Percentiles rank a stretch among this genome's conserved stretches.
Evolutionary conservation across 78 protist genomes (phyloP).

Genomic region (Dictyostelium firmibasis): DNA sequence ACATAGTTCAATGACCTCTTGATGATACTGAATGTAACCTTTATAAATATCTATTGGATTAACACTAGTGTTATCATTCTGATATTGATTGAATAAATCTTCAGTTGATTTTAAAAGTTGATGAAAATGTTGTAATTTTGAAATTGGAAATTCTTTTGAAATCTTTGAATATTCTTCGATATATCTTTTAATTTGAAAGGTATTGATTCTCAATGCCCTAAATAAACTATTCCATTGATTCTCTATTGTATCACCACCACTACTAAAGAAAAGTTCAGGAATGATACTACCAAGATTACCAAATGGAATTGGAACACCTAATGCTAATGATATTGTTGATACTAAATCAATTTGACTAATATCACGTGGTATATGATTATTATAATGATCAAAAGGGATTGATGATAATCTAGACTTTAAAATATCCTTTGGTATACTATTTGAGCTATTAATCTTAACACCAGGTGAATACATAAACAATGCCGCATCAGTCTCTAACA

Average conservation of each 20-base stretch:
- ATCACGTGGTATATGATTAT: constrained; percentile 20
- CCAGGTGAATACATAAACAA: constrained; percentile 62
- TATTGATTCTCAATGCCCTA: constrained; percentile 21
- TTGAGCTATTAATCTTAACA: neutral
- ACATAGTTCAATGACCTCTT: constrained; percentile 46
- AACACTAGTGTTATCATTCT: neutral
- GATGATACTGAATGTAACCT: constrained; percentile 10
- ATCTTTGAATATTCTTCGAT: constrained; percentile 31
- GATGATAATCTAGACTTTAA: neutral
- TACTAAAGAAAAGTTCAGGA: constrained; percentile 60
- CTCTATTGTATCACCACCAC: neutral
- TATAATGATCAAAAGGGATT: neutral
- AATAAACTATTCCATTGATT: constrained; percentile 12
- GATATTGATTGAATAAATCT: neutral
- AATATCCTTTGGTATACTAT: neutral
- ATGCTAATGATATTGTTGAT: constrained; percentile 86
- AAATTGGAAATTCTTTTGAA: constrained; percentile 18
- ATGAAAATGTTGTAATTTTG: neutral
- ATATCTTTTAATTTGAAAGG: constrained; percentile 62
- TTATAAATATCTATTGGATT: neutral
- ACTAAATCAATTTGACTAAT: constrained; percentile 93
- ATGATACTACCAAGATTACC: constrained; percentile 75
- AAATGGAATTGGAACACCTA: constrained; percentile 95
- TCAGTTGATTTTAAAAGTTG: constrained; percentile 7
- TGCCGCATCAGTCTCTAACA: constrained; percentile 71